Base-by-base conservation (phyloP, 2,329 filamentous ascomycete genomes). In the Thelonectria discophora region DNA sequence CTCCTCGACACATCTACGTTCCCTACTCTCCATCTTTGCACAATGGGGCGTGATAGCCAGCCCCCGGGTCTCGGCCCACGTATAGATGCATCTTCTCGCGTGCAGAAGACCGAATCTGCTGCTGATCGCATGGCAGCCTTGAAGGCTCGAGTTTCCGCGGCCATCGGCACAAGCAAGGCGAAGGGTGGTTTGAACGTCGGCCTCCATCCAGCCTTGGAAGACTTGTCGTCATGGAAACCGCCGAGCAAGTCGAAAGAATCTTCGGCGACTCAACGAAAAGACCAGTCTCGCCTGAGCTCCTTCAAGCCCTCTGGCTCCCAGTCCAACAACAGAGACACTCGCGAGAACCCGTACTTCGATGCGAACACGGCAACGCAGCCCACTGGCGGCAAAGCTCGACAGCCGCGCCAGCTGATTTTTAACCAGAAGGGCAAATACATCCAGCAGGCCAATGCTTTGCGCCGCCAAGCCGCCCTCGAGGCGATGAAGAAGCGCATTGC, bases 391-490 rank as follows among this genome's bases (percentile, higher is more conserved):
- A 91, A 90, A 69, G 82, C 85, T 39, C 86, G 93, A 52, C 84
- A 91, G 65, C 86, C 92, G 11, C 88, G 92, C 62, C 88, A 92
- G 66, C 83, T 99, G 17, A 81, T 93, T 12, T 98, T 99, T 82
- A 97, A 97, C 71, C 89, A 94, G 69, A 96, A 97, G 76, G 95
- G 95, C 55, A 98, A 98, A 84, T 98, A 97, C 73, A 97, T 98
- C 62, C 90, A 93, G 66, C 94, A 98, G 78, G 95, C 92, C 8
- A 94, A 92, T 75, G 94, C 94, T 58, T 81, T 97, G 54, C 89
- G 95, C 64, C 87, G 93, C 62, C 94, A 97, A 78, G 93, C 90
- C 43, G 90, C 91, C 52, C 82, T 99, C 27, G 96, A 99, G 81
- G 90, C 90, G 64, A 94, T 99, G 88, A 98, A 98, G 79, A 94